phyloP scores from a whole-genome alignment of 2,329 filamentous ascomycete species.

The Sclerotiophoma versabilis region DNA sequence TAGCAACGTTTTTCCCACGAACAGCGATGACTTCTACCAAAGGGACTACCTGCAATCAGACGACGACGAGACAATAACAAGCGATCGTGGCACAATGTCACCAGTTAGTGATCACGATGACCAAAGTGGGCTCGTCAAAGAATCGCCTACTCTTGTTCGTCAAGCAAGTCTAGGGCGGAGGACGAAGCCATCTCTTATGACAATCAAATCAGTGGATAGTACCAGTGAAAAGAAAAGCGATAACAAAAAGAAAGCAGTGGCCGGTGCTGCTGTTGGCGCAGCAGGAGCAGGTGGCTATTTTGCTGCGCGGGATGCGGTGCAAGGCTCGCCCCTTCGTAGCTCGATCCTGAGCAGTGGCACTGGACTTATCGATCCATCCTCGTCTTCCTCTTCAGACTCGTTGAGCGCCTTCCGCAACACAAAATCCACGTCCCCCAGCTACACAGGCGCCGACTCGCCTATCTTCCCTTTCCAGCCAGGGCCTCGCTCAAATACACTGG shows the following conservation, averaged over 20 bases:
- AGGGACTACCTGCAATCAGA: conserved; percentile 46
- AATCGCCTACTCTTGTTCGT: conserved; percentile 43
- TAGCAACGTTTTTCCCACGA: conserved; percentile 57
- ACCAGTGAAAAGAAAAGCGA: conserved; percentile 31
- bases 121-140: conserved; percentile 48
- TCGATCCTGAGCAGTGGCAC: conserved; percentile 42
- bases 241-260: conserved; percentile 24
- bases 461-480: conserved; percentile 43
- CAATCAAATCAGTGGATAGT: conserved; percentile 54
- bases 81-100: conserved; percentile 41
- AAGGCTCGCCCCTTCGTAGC: conserved; percentile 32
- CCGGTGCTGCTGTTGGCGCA: conserved; percentile 25
- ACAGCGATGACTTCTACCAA: conserved; percentile 51
- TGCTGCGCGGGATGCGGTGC: conserved; percentile 21
- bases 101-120: conserved; percentile 45
- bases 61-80: conserved; percentile 48
- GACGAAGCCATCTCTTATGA: conserved; percentile 57
- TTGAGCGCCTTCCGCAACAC: conserved; percentile 36
- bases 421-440: conserved; percentile 21
- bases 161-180: conserved; percentile 58
- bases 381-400: conserved; percentile 46
- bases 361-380: conserved; percentile 43
- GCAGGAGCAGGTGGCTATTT: conserved; percentile 20
- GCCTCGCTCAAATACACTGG: conserved; percentile 42
- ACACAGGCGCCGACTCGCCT: conserved; percentile 36